Conservation (phyloP, 2,329 filamentous ascomycete species). For the Cladosporium sphaerospermum region DNA sequence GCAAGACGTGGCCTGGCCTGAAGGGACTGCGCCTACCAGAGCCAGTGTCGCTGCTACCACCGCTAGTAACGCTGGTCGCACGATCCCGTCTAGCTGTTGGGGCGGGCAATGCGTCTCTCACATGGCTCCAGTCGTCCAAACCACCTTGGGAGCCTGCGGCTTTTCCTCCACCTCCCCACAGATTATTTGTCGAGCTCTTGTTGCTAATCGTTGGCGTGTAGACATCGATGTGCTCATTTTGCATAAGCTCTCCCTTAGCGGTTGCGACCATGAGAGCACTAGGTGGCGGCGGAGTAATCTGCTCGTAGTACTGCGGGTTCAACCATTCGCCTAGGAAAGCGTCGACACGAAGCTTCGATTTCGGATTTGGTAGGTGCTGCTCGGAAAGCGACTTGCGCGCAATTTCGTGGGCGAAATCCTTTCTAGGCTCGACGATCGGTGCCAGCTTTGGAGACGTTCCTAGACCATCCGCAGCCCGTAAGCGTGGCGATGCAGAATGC, state of each 20-base stretch:
- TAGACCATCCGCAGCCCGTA: constrained; percentile 21
- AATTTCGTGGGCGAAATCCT: constrained; percentile 33
- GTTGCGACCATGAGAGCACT: constrained; percentile 81
- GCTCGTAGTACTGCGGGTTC: constrained; percentile 84
- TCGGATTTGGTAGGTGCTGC: constrained; percentile 34
- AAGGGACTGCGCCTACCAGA: constrained; percentile 25
- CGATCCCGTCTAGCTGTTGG: constrained; percentile 40
- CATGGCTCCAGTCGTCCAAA: constrained; percentile 25
- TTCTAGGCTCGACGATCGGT: constrained; percentile 32
- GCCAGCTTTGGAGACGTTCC: constrained; percentile 20
- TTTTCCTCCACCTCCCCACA: constrained; percentile 42
- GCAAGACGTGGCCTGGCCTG: constrained; percentile 19
- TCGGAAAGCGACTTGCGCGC: constrained; percentile 29
- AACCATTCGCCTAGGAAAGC: constrained; percentile 95
- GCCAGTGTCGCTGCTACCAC: constrained; percentile 18
- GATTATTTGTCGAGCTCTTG: constrained; percentile 27
- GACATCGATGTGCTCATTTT: constrained; percentile 58
- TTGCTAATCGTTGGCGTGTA: constrained; percentile 34
- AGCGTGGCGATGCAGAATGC: constrained; percentile 29
- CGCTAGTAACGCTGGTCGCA: constrained; percentile 36
- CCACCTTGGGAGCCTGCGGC: constrained; percentile 12
- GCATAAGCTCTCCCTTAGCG: constrained; percentile 80
- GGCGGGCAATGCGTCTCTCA: constrained; percentile 25
- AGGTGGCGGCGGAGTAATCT: constrained; percentile 80
- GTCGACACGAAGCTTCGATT: constrained; percentile 70